Base-by-base conservation (phyloP, 768 basidiomycete species). In the Macrolepiota dolichaula region DNA sequence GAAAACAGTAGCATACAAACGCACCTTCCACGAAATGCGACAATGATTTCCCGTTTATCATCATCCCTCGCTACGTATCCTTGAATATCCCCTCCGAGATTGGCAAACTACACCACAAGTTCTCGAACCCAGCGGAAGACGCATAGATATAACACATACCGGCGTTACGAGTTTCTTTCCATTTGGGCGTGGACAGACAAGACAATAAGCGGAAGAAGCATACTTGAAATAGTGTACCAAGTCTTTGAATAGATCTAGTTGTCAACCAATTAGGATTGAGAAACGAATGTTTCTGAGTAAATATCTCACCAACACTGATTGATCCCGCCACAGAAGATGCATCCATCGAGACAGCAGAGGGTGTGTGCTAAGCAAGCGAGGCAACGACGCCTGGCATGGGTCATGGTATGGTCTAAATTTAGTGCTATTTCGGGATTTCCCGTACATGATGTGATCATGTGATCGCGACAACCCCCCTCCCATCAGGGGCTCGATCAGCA, bases 171-270 rank as follows among this genome's bases (percentile, higher is more conserved):
- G 69, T 27, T 63, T 70, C 32, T 80, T 80, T 25, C 82, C 81
- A 65, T 83, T 83, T 1, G 83, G 84, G 13, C 75, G 73, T 5
- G 77, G 76, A 60, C 84, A 85, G 22, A 82, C 57, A 0, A 70
- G 51, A 35, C 63, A 68, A 60, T 84, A 84, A 4, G 80, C 79
- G 5, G 81, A 82, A 12, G 83, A 80, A 1, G 84, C 80, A 61
- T 83, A 84, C 68, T 82, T 81, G 74, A 82, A 81, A 71, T 84
- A 84, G 63, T 78, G 76, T 0, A 81, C 68, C 6, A 85, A 72
- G 57, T 82, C 74, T 36, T 77, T 67, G 64, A 75, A 82, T 6
- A 74, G 66, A 27, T 76, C 79, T 79, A 59, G 25, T 24, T 7
- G 10, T 42, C 38, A 15, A 55, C 22, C 6, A 2, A 25, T 55